Conservation (phyloP, 257 asterid species). For the Solanum appendiculatum region DNA sequence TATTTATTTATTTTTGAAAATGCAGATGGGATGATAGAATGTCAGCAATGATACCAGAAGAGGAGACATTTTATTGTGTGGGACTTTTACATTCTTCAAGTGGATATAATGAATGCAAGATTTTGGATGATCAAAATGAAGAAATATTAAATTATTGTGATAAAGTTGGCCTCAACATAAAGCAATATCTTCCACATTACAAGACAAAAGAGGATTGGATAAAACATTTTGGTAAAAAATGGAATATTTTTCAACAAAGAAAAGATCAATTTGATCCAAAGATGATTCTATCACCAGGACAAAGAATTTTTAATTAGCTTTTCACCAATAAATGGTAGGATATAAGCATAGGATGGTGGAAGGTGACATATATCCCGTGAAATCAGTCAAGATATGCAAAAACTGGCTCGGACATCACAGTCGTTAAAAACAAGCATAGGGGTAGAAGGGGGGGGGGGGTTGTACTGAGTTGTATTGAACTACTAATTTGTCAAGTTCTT, state of each 20-base stretch:
- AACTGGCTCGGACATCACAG: too few relatives aligned
- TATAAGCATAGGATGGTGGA: too few relatives aligned
- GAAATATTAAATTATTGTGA: slow-evolving; percentile 31
- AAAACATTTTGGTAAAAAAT: slow-evolving; percentile 39
- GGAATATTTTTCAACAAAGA: slow-evolving; percentile 31
- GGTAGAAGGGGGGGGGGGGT: background rate
- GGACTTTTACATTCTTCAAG: slow-evolving; percentile 29
- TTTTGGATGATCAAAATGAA: slow-evolving; percentile 18
- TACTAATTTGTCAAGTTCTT: background rate
- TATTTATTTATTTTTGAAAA: background rate
- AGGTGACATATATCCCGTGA: too few relatives aligned
- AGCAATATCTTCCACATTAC: slow-evolving; percentile 48
- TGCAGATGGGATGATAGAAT: slow-evolving; percentile 32
- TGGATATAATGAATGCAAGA: slow-evolving; percentile 4
- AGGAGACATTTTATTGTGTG: slow-evolving; percentile 31
- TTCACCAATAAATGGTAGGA: background rate
- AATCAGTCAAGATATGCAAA: too few relatives aligned
- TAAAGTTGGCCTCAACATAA: slow-evolving; percentile 18
- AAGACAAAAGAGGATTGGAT: slow-evolving; percentile 32
- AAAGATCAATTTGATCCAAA: slow-evolving; percentile 37
- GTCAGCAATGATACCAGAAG: slow-evolving; percentile 46
- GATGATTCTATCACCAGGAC: slow-evolving; percentile 36
- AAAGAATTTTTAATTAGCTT: slow-evolving; percentile 19
- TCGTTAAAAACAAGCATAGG: background rate
- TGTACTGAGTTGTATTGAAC: background rate